Conservation (phyloP, 129 eudicot species). For the Artemisia argyi region DNA sequence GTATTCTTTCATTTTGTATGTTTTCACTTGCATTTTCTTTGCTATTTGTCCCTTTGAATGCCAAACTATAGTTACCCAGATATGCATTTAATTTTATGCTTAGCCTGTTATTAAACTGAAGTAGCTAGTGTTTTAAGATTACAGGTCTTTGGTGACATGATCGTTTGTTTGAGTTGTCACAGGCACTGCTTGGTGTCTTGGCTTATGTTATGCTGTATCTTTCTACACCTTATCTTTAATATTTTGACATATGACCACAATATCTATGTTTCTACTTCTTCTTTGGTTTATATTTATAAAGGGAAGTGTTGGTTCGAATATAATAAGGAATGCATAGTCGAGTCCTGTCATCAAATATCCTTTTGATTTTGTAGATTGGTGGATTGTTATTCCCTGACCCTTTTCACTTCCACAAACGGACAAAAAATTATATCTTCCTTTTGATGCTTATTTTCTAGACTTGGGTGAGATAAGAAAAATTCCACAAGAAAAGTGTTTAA, state of each 20-base stretch:
- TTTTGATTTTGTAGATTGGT: constrained; percentile 9
- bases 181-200: background rate
- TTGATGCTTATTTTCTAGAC: no score
- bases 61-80: constrained; percentile 6
- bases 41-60: background rate
- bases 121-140: background rate
- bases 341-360: constrained; percentile 1
- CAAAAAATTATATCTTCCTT: no score
- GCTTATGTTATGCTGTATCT: background rate
- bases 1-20: background rate
- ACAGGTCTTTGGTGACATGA: background rate
- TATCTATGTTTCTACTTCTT: no score
- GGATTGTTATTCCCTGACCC: constrained; percentile 12
- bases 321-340: constrained; percentile 19
- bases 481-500: no score
- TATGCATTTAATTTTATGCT: background rate
- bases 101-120: constrained; percentile 11
- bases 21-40: background rate
- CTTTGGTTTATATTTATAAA: background rate
- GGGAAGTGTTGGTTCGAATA: background rate
- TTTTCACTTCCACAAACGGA: background rate
- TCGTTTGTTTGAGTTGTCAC: background rate
- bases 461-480: no score
- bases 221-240: background rate
- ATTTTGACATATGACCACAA: no score